phyloP scores from a whole-genome alignment of 2,329 filamentous ascomycete genomes.

The Diplodia intermedia region DNA sequence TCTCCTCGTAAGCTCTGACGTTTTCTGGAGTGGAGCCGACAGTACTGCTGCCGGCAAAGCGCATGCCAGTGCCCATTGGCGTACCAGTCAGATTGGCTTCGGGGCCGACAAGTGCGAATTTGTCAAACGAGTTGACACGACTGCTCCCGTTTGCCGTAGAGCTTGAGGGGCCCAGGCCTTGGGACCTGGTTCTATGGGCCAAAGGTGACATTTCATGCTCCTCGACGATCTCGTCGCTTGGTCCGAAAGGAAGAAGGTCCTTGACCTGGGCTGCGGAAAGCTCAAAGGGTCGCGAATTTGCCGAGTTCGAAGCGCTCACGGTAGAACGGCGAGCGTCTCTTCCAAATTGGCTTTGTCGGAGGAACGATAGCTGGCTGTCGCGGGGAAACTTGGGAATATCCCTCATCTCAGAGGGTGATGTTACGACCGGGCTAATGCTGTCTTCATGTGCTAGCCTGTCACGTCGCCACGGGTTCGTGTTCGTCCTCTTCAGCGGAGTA shows the following conservation, averaged over 20 bases:
- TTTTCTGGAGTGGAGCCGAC: constrained; percentile 5
- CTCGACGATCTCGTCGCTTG: constrained; percentile 2
- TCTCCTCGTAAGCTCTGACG: background rate
- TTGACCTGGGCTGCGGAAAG: constrained; percentile 5
- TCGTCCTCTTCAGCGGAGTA: constrained; percentile 43
- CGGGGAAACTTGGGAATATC: constrained; percentile 21
- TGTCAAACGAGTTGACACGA: constrained; percentile 47
- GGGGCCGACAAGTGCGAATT: constrained; percentile 44
- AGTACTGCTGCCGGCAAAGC: constrained; percentile 47
- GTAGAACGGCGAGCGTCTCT: background rate
- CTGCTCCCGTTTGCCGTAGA: background rate
- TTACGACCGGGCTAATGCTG: constrained; percentile 32
- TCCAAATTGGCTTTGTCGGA: background rate
- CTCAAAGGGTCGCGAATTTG: background rate
- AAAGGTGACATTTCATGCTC: constrained; percentile 12
- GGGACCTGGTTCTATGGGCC: background rate
- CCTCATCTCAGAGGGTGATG: background rate
- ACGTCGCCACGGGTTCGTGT: constrained; percentile 30
- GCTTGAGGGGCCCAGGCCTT: background rate
- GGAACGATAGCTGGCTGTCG: constrained; percentile 18
- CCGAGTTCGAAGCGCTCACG: background rate
- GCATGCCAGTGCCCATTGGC: constrained; percentile 45
- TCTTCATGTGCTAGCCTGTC: background rate
- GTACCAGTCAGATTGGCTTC: constrained; percentile 49
- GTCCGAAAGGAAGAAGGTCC: background rate